These are phyloP conservation scores for Lepidium didymum DNA, from an alignment of 345 rosid genomes.

Conservation along the genomic window DNA sequence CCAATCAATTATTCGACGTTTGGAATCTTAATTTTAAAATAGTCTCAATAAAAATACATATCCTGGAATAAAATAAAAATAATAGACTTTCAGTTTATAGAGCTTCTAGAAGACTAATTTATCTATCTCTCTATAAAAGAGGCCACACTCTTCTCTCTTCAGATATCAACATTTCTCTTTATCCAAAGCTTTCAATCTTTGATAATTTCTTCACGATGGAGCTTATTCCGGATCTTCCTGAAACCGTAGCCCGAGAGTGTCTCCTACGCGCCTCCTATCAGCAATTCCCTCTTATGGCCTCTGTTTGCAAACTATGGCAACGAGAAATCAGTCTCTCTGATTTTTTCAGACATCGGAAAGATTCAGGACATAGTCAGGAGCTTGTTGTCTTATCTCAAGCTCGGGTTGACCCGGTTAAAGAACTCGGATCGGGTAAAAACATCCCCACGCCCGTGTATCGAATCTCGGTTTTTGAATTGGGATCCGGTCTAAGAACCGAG, in stretches of 20 bases:
- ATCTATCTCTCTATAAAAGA: constrained; percentile 3
- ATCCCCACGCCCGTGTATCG: constrained; percentile 32
- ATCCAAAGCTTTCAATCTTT: not conserved
- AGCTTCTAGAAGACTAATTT: constrained; percentile 19
- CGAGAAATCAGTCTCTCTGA: constrained; percentile 40
- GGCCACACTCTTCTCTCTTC: constrained; percentile 17
- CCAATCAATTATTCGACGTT: not conserved
- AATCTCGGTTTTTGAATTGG: constrained; percentile 45
- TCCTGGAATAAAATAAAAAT: not conserved
- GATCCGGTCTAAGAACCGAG: constrained; percentile 47
- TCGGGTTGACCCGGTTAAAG: constrained; percentile 19
- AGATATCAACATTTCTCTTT: not conserved
- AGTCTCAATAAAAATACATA: not conserved
- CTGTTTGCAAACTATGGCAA: constrained; percentile 58
- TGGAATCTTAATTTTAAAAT: not conserved
- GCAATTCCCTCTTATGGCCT: constrained; percentile 32
- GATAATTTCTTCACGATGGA: constrained; percentile 33
- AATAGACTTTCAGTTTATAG: not conserved
- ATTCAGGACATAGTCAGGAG: constrained; percentile 31
- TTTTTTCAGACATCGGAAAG: constrained; percentile 37
- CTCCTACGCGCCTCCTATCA: constrained; percentile 39
- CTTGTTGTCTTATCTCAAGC: constrained; percentile 57
- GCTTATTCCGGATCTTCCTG: constrained; percentile 54
- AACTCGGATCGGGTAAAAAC: constrained; percentile 21
- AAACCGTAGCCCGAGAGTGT: constrained; percentile 50